Base-by-base conservation (phyloP, 352 stramenopile genomes). In the Peronosclerospora sorghi region DNA sequence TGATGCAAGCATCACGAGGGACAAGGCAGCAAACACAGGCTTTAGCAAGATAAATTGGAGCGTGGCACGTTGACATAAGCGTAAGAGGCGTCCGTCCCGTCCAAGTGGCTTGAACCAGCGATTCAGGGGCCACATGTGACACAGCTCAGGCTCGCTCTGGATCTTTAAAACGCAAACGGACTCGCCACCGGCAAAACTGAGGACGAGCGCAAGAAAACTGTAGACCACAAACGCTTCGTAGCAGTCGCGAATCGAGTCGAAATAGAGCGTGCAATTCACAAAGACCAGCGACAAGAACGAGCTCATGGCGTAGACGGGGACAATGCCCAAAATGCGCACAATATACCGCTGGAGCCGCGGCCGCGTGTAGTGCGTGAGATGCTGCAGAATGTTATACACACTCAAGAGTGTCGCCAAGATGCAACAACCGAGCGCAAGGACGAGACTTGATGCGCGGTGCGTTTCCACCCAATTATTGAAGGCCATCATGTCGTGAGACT, bases 221-320 rank as follows among this genome's bases (percentile, higher is more conserved):
- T 96, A 96, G 21, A 96, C 79, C 14, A 96, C 86, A 45, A 96
- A 96, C 0, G 87, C 86, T 49, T 96, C 87, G 59, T 95, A 96
- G 45, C 82, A 78, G 54, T 96, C 86, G 32, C 87, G 82, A 20
- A 95, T 62, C 12, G 76, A 88, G 54, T 94, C 79, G 32, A 94
- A 85, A 40, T 86, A 88, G 35, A 91, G 58, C 45, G 78, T 75
- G 40, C 84, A 58, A 36, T 86, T 71, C 30, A 86, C 73, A 47
- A 92, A 89, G 24, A 65, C 65, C 29, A 95, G 66, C 45, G 83
- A 87, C 9, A 95, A 48, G 24, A 87, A 69, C 26, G 75, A 88
- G n/a, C 72, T 68, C 29, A 94, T 43, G 10, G 82, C 80, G 59
- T 95, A 95, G 12, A 95, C 73, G 0, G 83, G 83, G 8, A 94